Base-by-base conservation (phyloP, 2,329 filamentous ascomycete species). In the Neofusicoccum cordaticola region DNA sequence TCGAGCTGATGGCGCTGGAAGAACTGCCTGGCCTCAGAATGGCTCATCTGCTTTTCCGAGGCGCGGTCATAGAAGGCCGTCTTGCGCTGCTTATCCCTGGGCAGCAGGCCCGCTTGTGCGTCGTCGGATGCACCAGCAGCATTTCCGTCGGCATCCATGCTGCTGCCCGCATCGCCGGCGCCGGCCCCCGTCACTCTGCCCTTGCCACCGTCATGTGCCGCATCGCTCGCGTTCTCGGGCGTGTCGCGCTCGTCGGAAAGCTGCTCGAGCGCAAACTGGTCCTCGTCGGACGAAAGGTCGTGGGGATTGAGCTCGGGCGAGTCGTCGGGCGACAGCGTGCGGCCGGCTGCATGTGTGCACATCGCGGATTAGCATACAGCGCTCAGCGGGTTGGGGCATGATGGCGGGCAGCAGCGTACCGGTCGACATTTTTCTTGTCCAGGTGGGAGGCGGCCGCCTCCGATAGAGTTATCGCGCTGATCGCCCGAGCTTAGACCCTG, bases 1-100 rank as follows among this genome's bases (percentile, higher is more conserved):
- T 89, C 90, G 65, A 88, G 82, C 77, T 93, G 91, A 77, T 92
- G 93, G 69, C 91, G 86, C 79, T 97, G 94, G 77, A 97, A 99
- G 80, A 98, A 96, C 67, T 97, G 85, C 78, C 97, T 98, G 66
- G 94, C 92, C 75, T 99, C 95, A 31, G 91, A 89, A 77, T 97
- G 93, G 73, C 90, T 96, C 88, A 97, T 90, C 73, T 94, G 91
- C 72, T 95, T 96, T 78, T 99, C 95, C 62, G 92, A 91, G 61
- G 94, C 90, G 72, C 94, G 92, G 77, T 97, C 93, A 79, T 96
- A 97, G 74, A 93, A 96, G 19, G 93, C 91, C 8, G 93, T 97
- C 74, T 89, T 89, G 65, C 83, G 80, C 73, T 86, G 83, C 72
- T 80, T 82, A 71, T 84, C 82, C 70, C 82, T 74, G 47, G 79